Evolutionary conservation across 805 yeast genomes (phyloP), one percentile per base, ranked within the genome.

Genomic region (Zygotorulaspora danielsina): DNA sequence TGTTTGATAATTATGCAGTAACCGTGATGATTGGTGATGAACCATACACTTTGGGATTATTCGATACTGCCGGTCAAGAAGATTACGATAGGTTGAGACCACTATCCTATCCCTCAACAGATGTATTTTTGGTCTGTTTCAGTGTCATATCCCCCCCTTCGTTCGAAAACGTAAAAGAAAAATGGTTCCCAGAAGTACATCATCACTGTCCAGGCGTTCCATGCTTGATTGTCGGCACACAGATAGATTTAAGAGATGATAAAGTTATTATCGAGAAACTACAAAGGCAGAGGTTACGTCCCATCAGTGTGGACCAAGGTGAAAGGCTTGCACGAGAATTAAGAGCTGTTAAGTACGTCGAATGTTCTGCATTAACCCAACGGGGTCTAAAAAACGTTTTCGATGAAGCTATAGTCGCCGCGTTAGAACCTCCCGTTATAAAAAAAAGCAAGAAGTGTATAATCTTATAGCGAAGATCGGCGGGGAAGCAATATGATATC

Each of bases 11-110:
- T 68, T 86, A 86, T 61, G 95, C 96, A 8, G 96, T 86, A 27
- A 86, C 95, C 2, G 95, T 86, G 36, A 85, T 86, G 78, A 90
- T 90, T 59, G 98, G 97, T 37, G 97, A 93, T 63, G 97, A 89
- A 67, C 97, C 98, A 34, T 89, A 86, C 64, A 93, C 97, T 12
- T 76, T 90, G 56, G 97, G 97, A n/a, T 72, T 90, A 46, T 90
- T 93, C 60, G 98, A 90, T 71, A 90, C 98, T 24, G 98, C 98
- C 19, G 98, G 98, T 37, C 98, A 90, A 72, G 98, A 90, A 76
- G 98, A 90, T 72, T 90, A 93, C 66, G 98, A 90, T 70, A 79
- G 98, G 62, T 72, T 90, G 61, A 84, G 98, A 69, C 98, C 98
- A 6, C 76, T 93, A 55, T 83, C 95, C 41, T 90, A 90, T 66